Percentiles rank a stretch among this genome's conserved stretches.
phyloP scores from a whole-genome alignment of 2,329 filamentous ascomycete genomes.

The Onygena corvina region DNA sequence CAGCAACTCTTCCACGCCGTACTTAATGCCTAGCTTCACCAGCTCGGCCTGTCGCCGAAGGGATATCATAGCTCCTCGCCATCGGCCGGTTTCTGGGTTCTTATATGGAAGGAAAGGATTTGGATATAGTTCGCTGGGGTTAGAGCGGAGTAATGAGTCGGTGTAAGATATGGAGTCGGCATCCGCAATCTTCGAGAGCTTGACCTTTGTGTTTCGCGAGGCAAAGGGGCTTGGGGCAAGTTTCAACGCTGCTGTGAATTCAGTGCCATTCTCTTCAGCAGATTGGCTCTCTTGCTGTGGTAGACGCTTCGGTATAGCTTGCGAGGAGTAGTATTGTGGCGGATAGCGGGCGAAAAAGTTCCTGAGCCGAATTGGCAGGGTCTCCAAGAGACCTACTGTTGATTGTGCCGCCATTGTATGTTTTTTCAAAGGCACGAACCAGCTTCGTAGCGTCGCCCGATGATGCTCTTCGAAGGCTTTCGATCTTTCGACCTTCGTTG shows the following conservation, averaged over 20 bases:
- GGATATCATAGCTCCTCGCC: constrained; percentile 73
- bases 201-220: constrained; percentile 33
- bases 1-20: constrained; percentile 70
- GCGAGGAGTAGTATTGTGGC: constrained; percentile 43
- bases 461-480: not conserved
- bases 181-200: constrained; percentile 22
- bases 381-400: constrained; percentile 45
- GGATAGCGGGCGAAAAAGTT: constrained; percentile 87
- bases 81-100: constrained; percentile 65
- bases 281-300: constrained; percentile 21
- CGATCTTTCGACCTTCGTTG: not conserved
- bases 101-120: constrained; percentile 77
- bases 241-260: constrained; percentile 15
- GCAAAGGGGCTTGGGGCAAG: constrained; percentile 29
- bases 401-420: constrained; percentile 14
- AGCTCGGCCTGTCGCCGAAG: constrained; percentile 71
- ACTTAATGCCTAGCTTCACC: constrained; percentile 66
- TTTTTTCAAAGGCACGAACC: not conserved
- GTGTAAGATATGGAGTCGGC: constrained; percentile 24
- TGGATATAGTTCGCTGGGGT: constrained; percentile 36
- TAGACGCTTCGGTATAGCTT: constrained; percentile 18
- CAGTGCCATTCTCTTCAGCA: constrained; percentile 38
- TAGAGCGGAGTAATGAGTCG: constrained; percentile 25
- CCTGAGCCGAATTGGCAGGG: constrained; percentile 64
- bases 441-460: not conserved